Evolutionary conservation across 345 rosid species (phyloP), one percentile per base, ranked within the genome.

Genomic region (Boechera divaricarpa): DNA sequence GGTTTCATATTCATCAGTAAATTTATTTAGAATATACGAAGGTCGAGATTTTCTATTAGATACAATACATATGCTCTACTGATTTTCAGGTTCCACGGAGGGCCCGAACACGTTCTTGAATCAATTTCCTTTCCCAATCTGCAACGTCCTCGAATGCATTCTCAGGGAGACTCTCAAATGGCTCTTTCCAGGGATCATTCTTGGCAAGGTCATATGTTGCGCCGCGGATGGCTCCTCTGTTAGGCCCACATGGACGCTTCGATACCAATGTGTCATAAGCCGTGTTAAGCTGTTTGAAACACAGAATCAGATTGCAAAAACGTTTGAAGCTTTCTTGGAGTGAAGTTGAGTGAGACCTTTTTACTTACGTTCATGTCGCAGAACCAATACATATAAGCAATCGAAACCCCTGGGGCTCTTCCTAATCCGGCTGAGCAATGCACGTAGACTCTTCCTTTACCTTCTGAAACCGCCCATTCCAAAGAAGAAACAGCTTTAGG

Each of bases 351-450:
- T 41, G 32, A 39, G 71, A 10, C 41, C 11, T 55, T 74, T 49
- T 4, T 9, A 82, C 92, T 82, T 70, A 90, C 98, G 45, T 85
- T 87, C 93, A 89, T 84, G 81, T 60, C 58, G 18, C 89, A 77
- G 77, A 94, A 91, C 98, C 97, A 94, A 83, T 81, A 91, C 88
- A 91, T 84, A 81, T 94, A 94, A 44, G 98, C 87, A 51, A 91
- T 89, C 0, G 92, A 90, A 67, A 90, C 90, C 10, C 96, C 97
- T 10, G 98, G 98, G 44, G 98, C 98, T 74, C 98, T 90, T 74
- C 98, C 98, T 7, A 94, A 83, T 53, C 98, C 97, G 15, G 98
- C 98, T 11, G 96, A 87, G 80, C 98, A 94, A 59, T 94, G 98
- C 39, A 94, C 91, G 26, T 94, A 94, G 5, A 80, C 91, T 72